These are phyloP conservation scores for Sporisorium reilianum DNA, from an alignment of 1,284 basidiomycete species.

Conservation along the genomic window DNA sequence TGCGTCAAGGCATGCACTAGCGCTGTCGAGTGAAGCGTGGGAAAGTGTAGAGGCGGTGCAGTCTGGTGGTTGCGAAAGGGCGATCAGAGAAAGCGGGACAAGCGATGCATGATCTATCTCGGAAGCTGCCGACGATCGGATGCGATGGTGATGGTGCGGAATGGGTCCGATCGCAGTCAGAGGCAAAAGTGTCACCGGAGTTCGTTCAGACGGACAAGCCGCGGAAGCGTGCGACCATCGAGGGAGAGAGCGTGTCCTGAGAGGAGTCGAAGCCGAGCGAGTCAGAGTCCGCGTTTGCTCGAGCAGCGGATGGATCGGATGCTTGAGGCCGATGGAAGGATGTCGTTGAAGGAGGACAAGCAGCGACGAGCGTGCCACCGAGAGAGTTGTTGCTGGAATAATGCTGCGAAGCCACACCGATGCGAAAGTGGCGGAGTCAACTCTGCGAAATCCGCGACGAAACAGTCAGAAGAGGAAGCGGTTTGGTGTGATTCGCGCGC, in stretches of 20 bases:
- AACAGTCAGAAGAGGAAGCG: not conserved
- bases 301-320: not conserved
- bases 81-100: constrained; percentile 13
- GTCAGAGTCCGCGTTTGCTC: not conserved
- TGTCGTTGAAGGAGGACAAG: not conserved
- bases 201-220: constrained; percentile 14
- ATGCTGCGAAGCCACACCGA: not conserved
- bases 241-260: constrained; percentile 2
- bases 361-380: not conserved
- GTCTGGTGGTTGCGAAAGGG: too few relatives aligned
- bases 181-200: not conserved
- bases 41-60: not conserved
- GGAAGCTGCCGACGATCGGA: not conserved
- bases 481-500: constrained; percentile 3
- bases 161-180: not conserved
- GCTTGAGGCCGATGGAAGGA: not conserved
- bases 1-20: too few relatives aligned
- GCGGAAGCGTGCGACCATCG: constrained; percentile 6
- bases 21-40: not conserved
- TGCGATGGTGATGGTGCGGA: not conserved
- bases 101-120: constrained; percentile 10
- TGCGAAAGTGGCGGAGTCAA: constrained; percentile 5
- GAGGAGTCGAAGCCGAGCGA: not conserved
- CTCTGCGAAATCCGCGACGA: constrained; percentile 2
- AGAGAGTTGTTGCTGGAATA: not conserved